Evolutionary conservation across 1,139 yeast genomes (phyloP), one percentile per base, ranked within the genome.

Genomic region (Geotrichum bryndzae): DNA sequence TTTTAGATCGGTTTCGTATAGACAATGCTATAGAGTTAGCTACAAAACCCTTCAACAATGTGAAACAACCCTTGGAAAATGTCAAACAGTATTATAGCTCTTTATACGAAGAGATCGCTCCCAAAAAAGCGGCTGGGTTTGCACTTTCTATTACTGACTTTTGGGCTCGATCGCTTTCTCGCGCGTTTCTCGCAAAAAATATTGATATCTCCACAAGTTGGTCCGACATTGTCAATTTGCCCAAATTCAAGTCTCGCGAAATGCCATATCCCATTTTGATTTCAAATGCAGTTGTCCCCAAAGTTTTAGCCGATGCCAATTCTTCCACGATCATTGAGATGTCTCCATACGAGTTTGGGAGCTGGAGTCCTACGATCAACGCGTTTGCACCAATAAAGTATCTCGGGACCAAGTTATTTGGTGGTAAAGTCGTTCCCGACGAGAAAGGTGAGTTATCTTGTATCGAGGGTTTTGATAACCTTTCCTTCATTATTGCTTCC

Each of bases 181-280:
- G 85, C 67, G 91, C 87, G 71, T 84, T 86, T 72, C 84, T 89
- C 63, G 76, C 77, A 54, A 74, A 76, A 53, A 70, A 78, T 23
- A 80, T 82, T 63, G 81, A 80, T 59, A 89, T 89, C 62, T 85
- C 83, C 6, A 77, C 86, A 69, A 82, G 89, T 2, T 88, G 88
- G 83, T 81, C 89, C 11, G 83, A 85, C 56, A 73, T 88, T 55
- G 79, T 82, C 70, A 80, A 80, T 38, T 75, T 79, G 59, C 80
- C 79, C 7, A 66, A 63, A 27, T 89, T 89, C 75, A 69, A 73
- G 54, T 77, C 80, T 65, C 84, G 84, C 66, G 79, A 81, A 57
- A 87, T 88, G 86, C 97, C 97, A 6, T 86, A 87, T 77, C 96
- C 97, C 18, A 84, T 91, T 61, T 81, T 88, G 45, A 87, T 88